Conservation (phyloP, 2,329 filamentous ascomycete genomes). For the Ascochyta lentis region DNA sequence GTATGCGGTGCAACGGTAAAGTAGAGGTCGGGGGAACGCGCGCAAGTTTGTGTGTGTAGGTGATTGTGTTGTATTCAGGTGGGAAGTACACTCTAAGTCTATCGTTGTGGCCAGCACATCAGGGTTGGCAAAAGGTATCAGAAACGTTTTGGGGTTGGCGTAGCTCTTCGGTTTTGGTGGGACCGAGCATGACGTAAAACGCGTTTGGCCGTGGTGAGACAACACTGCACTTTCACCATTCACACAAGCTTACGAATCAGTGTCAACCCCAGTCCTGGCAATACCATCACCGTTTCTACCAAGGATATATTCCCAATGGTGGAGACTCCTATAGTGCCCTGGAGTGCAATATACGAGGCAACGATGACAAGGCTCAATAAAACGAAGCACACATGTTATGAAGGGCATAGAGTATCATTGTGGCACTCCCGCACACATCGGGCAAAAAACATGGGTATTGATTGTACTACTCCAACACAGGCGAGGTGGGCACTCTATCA, state of each 20-base stretch:
- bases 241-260: no score
- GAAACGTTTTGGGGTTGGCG: constrained; percentile 19
- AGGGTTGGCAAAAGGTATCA: constrained; percentile 17
- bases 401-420: no score
- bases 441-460: background rate
- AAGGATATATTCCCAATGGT: no score
- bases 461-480: constrained; percentile 1
- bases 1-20: background rate
- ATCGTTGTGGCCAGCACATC: constrained; percentile 20
- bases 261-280: no score
- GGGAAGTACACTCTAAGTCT: background rate
- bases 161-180: constrained; percentile 11
- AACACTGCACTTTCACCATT: no score
- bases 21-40: background rate
- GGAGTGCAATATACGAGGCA: no score
- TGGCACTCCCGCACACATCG: no score
- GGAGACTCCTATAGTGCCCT: no score
- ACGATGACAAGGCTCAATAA: no score
- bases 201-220: no score
- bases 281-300: no score
- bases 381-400: no score
- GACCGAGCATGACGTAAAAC: constrained; percentile 8
- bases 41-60: background rate
- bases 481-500: constrained; percentile 19
- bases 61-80: background rate